phyloP scores from a whole-genome alignment of 1,284 basidiomycete species.

The Malassezia vespertilionis region DNA sequence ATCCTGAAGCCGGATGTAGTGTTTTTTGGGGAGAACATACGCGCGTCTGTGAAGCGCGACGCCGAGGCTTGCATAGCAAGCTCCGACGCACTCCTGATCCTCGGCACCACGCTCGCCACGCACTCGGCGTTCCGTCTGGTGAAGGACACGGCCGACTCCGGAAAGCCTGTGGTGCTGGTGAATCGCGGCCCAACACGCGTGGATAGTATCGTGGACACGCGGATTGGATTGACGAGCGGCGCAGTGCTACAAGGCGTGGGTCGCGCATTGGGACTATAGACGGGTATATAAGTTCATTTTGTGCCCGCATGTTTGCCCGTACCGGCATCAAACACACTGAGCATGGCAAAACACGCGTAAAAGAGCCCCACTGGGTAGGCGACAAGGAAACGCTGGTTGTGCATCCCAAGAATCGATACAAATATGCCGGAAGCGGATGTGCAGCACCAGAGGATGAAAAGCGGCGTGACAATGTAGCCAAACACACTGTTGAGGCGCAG shows the following conservation, averaged over 20 bases:
- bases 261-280: no score
- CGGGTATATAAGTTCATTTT: no score
- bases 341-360: slow-evolving; percentile 43
- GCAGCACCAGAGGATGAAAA: slow-evolving; percentile 45
- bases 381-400: slow-evolving; percentile 43
- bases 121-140: slow-evolving; percentile 44
- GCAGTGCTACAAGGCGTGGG: no score
- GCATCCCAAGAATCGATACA: slow-evolving; percentile 40
- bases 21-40: slow-evolving; percentile 46
- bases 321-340: slow-evolving; percentile 40
- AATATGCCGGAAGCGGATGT: slow-evolving; percentile 46
- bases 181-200: slow-evolving; percentile 43
- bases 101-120: slow-evolving; percentile 43
- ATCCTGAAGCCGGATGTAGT: slow-evolving; percentile 44
- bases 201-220: slow-evolving; percentile 25
- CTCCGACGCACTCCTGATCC: slow-evolving; percentile 28
- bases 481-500: slow-evolving; percentile 72
- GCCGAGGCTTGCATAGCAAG: slow-evolving; percentile 25
- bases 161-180: slow-evolving; percentile 32
- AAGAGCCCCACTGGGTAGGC: slow-evolving; percentile 45
- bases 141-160: slow-evolving; percentile 30
- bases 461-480: slow-evolving; percentile 38
- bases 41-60: slow-evolving; percentile 24
- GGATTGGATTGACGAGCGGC: slow-evolving; percentile 40
- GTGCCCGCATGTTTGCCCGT: slow-evolving; percentile 7